These are phyloP conservation scores for Suillus spraguei DNA, from an alignment of 768 basidiomycete genomes.

Conservation along the genomic window DNA sequence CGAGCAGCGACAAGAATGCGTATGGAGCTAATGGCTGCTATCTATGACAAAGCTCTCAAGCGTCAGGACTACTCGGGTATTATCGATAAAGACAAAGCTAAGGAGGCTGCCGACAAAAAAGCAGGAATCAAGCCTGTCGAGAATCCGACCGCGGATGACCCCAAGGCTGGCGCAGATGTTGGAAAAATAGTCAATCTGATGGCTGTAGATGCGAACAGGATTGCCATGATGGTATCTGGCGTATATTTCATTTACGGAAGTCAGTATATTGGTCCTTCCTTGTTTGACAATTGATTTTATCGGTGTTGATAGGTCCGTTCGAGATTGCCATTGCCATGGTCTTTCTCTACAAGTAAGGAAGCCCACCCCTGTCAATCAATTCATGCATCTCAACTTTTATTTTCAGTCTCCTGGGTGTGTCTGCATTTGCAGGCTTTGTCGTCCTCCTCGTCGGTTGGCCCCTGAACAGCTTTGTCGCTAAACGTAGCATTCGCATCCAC, in stretches of 20 bases:
- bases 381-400: conserved; percentile 3
- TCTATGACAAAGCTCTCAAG: conserved; percentile 88
- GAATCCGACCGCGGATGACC: conserved; percentile 42
- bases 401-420: conserved; percentile 59
- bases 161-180: conserved; percentile 78
- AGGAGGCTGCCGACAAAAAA: conserved; percentile 26
- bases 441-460: conserved; percentile 55
- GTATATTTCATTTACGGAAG: conserved; percentile 72
- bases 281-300: not conserved
- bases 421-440: conserved; percentile 70
- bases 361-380: not conserved
- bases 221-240: conserved; percentile 55
- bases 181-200: conserved; percentile 92
- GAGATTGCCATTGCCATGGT: conserved; percentile 72
- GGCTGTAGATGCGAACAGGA: conserved; percentile 74
- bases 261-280: conserved; percentile 26
- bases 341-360: conserved; percentile 73
- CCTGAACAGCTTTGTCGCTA: conserved; percentile 42
- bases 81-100: conserved; percentile 50
- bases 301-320: conserved; percentile 55
- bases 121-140: conserved; percentile 23
- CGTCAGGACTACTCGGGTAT: conserved; percentile 84
- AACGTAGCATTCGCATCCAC: conserved; percentile 40
- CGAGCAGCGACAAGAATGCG: conserved; percentile 75
- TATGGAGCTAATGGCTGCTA: conserved; percentile 78